A percentile compares a stretch with the other conserved stretches of the same genome.
phyloP scores from a whole-genome alignment of 2,329 filamentous ascomycete species.

The Bipolaris sorokiniana region DNA sequence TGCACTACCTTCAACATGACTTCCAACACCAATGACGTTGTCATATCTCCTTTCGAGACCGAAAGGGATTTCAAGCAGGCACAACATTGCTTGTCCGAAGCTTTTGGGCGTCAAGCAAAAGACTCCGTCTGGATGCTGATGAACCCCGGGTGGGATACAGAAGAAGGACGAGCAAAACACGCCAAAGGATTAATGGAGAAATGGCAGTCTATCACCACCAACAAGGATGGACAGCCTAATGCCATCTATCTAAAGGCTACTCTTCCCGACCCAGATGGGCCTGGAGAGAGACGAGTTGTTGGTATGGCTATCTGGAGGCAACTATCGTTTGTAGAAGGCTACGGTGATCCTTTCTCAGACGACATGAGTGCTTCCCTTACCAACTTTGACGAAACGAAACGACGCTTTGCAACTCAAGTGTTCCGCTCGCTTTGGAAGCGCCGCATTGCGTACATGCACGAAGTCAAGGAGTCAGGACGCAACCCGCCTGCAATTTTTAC shows the following conservation, averaged over 20 bases:
- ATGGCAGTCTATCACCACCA: constrained; percentile 51
- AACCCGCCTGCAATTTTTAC: constrained; percentile 56
- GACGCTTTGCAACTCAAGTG: constrained; percentile 56
- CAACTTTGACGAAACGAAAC: constrained; percentile 53
- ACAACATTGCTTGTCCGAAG: constrained; percentile 45
- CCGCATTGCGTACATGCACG: constrained; percentile 46
- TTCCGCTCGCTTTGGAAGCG: constrained; percentile 54
- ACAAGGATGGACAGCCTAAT: constrained; percentile 56
- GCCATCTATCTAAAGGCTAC: constrained; percentile 63
- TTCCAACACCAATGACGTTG: constrained; percentile 16
- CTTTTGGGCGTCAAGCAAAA: constrained; percentile 59
- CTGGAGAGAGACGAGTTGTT: constrained; percentile 48
- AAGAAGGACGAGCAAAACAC: constrained; percentile 50
- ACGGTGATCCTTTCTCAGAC: constrained; percentile 51
- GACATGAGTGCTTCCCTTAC: constrained; percentile 27
- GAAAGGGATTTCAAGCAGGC: constrained; percentile 34
- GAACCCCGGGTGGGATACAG: constrained; percentile 63
- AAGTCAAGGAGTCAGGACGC: constrained; percentile 27
- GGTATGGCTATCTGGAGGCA: constrained; percentile 65
- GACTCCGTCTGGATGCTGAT: constrained; percentile 60
- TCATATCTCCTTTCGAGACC: constrained; percentile 27
- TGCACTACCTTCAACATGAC: constrained; percentile 17
- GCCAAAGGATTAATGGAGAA: constrained; percentile 51
- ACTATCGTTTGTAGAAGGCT: constrained; percentile 56
- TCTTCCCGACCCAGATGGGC: constrained; percentile 42